Conservation (phyloP, 2,329 filamentous ascomycete species). For the Coleophoma eucalyptorum region DNA sequence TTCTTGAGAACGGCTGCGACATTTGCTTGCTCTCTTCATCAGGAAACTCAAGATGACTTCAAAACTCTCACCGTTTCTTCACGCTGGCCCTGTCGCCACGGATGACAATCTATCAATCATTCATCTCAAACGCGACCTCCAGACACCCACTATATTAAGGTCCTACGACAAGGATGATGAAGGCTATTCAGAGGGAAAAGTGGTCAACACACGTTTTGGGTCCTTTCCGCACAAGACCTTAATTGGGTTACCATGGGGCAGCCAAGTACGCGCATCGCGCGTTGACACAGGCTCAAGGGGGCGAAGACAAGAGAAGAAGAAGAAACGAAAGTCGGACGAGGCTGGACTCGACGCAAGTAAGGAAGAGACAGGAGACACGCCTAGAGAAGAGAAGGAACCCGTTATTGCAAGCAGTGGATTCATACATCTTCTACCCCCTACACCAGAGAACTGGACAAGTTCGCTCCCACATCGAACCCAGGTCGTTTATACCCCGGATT, state of each 20-base stretch:
- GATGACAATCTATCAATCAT: constrained; percentile 73
- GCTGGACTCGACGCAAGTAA: constrained; percentile 20
- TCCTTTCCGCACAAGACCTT: constrained; percentile 81
- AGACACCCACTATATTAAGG: constrained; percentile 70
- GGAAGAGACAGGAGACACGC: constrained; percentile 16
- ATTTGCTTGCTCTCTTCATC: no score
- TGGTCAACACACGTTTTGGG: constrained; percentile 90
- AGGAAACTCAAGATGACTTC: constrained; percentile 15
- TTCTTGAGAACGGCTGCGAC: background rate
- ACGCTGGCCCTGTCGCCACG: constrained; percentile 59
- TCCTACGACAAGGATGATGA: constrained; percentile 58
- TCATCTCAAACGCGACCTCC: constrained; percentile 82
- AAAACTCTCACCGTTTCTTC: constrained; percentile 71
- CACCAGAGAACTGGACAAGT: constrained; percentile 78
- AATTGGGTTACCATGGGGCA: constrained; percentile 81
- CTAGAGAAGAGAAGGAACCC: constrained; percentile 41
- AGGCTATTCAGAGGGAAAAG: constrained; percentile 72
- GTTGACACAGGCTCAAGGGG: constrained; percentile 91
- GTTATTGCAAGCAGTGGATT: constrained; percentile 63
- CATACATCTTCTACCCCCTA: constrained; percentile 73
- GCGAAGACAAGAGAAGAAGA: constrained; percentile 62
- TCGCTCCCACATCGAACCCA: constrained; percentile 79
- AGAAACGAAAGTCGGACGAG: constrained; percentile 38
- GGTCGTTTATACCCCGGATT: constrained; percentile 83
- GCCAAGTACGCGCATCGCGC: constrained; percentile 82